Evolutionary conservation across 1,139 yeast genomes (phyloP).

Genomic region (Geotrichum phurueaensis): DNA sequence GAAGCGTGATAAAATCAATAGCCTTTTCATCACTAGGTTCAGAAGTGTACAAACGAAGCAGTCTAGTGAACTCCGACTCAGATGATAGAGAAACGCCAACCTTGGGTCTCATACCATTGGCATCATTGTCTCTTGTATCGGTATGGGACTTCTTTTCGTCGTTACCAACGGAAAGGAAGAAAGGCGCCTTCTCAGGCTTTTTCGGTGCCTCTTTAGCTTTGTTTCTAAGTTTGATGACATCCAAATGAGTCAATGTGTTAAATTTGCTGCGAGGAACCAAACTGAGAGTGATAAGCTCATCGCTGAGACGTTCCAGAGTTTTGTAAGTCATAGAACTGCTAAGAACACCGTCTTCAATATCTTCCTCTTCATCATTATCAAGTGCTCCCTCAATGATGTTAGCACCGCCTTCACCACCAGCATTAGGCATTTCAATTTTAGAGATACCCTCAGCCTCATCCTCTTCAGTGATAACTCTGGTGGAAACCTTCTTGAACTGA

Average conservation of each 20-base stretch:
- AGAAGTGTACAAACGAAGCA: constrained; percentile 49
- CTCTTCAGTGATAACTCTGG: constrained; percentile 72
- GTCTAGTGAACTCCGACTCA: constrained; percentile 69
- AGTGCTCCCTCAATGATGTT: constrained; percentile 77
- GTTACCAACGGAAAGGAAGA: constrained; percentile 63
- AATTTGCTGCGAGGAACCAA: constrained; percentile 72
- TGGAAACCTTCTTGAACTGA: constrained; percentile 66
- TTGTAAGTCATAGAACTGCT: constrained; percentile 38
- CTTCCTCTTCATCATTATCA: constrained; percentile 32
- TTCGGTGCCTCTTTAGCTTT: constrained; percentile 87
- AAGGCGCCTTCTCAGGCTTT: constrained; percentile 79
- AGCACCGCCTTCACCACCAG: constrained; percentile 78
- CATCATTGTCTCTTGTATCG: constrained; percentile 40
- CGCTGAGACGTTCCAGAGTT: constrained; percentile 61
- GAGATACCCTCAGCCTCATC: constrained; percentile 38
- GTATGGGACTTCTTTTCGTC: constrained; percentile 28
- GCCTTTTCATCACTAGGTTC: constrained; percentile 2
- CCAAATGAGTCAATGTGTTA: constrained; percentile 72
- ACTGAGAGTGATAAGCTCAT: constrained; percentile 64
- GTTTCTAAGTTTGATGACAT: constrained; percentile 75
- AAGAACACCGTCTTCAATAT: constrained; percentile 20
- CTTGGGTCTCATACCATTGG: constrained; percentile 22
- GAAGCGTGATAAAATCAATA: constrained; percentile 45
- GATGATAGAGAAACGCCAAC: constrained; percentile 34
- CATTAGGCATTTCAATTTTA: constrained; percentile 59